phyloP scores from a whole-genome alignment of 768 basidiomycete genomes.

The Collybia sp. region DNA sequence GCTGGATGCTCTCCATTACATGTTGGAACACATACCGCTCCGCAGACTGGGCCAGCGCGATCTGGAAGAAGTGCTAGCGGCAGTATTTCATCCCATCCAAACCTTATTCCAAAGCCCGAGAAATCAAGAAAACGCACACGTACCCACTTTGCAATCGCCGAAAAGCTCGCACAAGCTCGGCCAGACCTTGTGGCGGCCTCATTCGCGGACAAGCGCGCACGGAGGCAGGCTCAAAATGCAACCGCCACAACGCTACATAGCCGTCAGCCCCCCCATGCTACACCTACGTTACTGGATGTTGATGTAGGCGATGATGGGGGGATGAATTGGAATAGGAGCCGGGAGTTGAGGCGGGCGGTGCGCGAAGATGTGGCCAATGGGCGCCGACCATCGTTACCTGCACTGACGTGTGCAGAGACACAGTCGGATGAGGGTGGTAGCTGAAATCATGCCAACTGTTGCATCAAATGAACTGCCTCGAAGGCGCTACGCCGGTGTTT shows the following conservation, averaged over 20 bases:
- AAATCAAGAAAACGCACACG: slow-evolving; percentile 10
- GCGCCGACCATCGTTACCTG: slow-evolving; percentile 22
- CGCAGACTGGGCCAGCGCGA: neutral
- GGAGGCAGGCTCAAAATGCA: slow-evolving; percentile 10
- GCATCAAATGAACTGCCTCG: no score
- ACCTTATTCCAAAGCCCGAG: neutral
- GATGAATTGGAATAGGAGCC: slow-evolving; percentile 33
- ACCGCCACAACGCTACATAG: slow-evolving; percentile 5
- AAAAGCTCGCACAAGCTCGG: slow-evolving; percentile 36
- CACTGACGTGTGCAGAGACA: slow-evolving; percentile 26
- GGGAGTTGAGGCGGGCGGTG: slow-evolving; percentile 23
- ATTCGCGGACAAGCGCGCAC: slow-evolving; percentile 21
- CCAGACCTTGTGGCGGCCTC: slow-evolving; percentile 34
- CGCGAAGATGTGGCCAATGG: slow-evolving; percentile 23
- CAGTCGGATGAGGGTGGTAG: slow-evolving; percentile 2
- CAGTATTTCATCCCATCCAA: neutral
- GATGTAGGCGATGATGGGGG: slow-evolving; percentile 18
- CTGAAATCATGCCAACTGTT: no score
- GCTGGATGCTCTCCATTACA: neutral
- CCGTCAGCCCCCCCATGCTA: slow-evolving; percentile 7
- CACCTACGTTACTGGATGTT: slow-evolving; percentile 21
- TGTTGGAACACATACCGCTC: neutral
- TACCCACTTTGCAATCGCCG: slow-evolving; percentile 25
- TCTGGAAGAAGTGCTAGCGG: neutral
- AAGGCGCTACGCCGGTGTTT: no score